Percentiles rank a stretch among this genome's conserved stretches.
Evolutionary conservation across 441 rosid species (phyloP).

Genomic region (Adansonia madagascariensis): DNA sequence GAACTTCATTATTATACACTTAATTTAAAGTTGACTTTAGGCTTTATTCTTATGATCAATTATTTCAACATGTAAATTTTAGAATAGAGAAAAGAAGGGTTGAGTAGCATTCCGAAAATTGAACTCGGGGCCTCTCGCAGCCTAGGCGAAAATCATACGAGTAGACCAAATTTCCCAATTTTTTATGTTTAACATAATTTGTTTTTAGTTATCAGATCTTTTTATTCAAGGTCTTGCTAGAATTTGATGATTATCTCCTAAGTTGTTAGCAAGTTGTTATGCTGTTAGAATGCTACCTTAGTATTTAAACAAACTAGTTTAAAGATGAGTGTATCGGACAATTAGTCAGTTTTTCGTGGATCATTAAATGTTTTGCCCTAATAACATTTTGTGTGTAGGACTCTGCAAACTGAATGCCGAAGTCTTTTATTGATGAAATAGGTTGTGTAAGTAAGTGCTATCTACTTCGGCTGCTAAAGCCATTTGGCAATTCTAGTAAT

Average conservation of each 20-base stretch:
- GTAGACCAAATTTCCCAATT: slow-evolving; percentile 44
- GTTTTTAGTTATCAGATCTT: not conserved
- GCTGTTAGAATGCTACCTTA: not conserved
- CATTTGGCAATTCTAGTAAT: not conserved
- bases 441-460: not conserved
- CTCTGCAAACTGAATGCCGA: not conserved
- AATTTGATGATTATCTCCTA: not conserved
- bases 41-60: not conserved
- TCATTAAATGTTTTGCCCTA: not conserved
- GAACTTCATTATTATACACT: not conserved
- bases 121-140: slow-evolving; percentile 62
- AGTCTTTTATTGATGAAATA: not conserved
- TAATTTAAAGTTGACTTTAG: not conserved
- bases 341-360: not conserved
- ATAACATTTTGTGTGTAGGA: not conserved
- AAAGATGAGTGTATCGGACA: not conserved
- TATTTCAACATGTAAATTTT: not conserved
- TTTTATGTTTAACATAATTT: not conserved
- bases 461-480: not conserved
- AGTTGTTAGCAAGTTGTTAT: not conserved
- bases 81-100: too few species aligned
- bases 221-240: not conserved
- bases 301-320: not conserved
- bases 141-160: slow-evolving; percentile 65
- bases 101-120: slow-evolving; percentile 41